phyloP scores from a whole-genome alignment of 129 eudicot species.

The Flaveria brownii region DNA sequence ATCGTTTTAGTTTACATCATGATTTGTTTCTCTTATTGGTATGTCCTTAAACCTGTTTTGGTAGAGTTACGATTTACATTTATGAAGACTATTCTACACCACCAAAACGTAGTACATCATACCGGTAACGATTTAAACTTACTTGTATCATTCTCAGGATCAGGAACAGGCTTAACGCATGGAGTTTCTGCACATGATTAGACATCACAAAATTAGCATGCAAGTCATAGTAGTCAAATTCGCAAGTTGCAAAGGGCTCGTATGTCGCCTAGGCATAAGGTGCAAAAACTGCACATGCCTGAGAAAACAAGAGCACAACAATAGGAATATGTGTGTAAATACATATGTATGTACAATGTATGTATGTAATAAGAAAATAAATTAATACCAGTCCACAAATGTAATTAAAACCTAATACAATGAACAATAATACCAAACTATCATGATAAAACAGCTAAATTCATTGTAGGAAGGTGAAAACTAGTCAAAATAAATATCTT shows the following conservation, averaged over 20 bases:
- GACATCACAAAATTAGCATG: slow-evolving; percentile 21
- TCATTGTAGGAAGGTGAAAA: background rate
- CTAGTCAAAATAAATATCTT: background rate
- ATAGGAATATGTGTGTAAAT: background rate
- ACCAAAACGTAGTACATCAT: slow-evolving; percentile 3
- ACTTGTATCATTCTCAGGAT: slow-evolving; percentile 37
- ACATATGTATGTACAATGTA: background rate
- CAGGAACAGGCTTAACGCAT: slow-evolving; percentile 44
- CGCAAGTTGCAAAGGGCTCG: background rate
- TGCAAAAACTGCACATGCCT: background rate
- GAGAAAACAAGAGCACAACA: background rate
- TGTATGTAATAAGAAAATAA: background rate
- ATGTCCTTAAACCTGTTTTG: background rate
- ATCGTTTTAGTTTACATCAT: background rate
- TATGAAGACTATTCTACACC: background rate
- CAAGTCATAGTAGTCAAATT: background rate
- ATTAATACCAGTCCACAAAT: background rate
- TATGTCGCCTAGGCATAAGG: background rate
- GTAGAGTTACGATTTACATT: background rate
- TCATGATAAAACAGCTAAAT: background rate
- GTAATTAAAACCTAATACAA: background rate
- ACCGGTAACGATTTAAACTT: slow-evolving; percentile 26
- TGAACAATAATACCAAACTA: background rate
- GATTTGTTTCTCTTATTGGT: slow-evolving; percentile 1
- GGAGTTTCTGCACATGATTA: slow-evolving; percentile 53